These are phyloP conservation scores for Suillus americanus DNA, from an alignment of 768 basidiomycete species.

Conservation along the genomic window DNA sequence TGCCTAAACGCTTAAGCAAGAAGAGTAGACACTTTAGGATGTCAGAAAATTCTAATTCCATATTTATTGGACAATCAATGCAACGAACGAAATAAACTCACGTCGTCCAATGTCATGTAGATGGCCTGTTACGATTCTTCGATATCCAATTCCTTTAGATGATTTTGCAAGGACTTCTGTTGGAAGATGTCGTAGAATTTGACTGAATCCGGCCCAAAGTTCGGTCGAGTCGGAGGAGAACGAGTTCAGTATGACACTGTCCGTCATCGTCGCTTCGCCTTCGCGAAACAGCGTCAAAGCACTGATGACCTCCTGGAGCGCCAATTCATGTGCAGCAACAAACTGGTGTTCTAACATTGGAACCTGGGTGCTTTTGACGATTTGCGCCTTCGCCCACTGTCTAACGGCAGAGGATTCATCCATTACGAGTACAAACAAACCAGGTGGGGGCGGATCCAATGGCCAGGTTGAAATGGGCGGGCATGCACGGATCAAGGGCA, in stretches of 20 bases:
- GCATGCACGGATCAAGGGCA: conserved; percentile 29
- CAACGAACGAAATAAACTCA: conserved; percentile 38
- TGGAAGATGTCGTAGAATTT: conserved; percentile 56
- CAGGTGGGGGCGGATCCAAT: conserved; percentile 54
- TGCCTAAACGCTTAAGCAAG: conserved; percentile 56
- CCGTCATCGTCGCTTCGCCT: conserved; percentile 9
- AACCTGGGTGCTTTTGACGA: conserved; percentile 34
- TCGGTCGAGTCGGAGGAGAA: conserved; percentile 41
- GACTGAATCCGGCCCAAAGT: conserved; percentile 52
- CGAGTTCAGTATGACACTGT: conserved; percentile 13
- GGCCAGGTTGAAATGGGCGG: conserved; percentile 49
- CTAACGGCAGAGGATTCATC: conserved; percentile 49
- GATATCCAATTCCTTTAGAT: conserved; percentile 41
- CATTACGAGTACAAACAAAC: conserved; percentile 58
- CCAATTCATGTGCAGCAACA: conserved; percentile 43
- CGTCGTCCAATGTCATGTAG: conserved; percentile 58
- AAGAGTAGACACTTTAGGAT: conserved; percentile 59
- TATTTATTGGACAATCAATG: conserved; percentile 8
- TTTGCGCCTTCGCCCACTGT: conserved; percentile 57
- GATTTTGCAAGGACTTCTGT: conserved; percentile 37
- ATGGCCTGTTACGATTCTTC: conserved; percentile 59
- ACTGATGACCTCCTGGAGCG: conserved; percentile 41
- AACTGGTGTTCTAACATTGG: conserved; percentile 54
- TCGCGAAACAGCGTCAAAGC: conserved; percentile 28
- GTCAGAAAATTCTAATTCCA: conserved; percentile 52